A percentile compares a stretch with the other conserved stretches of the same genome.
Evolutionary conservation across 495 filamentous ascomycete species (phyloP).

Genomic region (Penicillium coffeae): DNA sequence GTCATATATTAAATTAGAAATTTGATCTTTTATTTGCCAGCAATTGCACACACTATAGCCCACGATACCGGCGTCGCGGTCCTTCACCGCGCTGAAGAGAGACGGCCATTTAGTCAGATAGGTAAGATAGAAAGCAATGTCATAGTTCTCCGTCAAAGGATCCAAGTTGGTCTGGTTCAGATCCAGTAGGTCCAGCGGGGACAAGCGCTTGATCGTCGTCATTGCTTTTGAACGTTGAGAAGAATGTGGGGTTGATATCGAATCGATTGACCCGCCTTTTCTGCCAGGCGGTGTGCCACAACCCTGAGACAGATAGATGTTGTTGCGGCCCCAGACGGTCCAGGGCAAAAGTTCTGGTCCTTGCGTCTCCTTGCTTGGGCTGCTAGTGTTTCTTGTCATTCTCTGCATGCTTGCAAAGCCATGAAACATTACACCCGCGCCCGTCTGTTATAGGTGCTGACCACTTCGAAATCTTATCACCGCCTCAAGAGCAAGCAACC

Average conservation of each 20-base stretch:
- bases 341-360: neutral
- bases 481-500: constrained; percentile 5
- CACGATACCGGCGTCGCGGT: constrained; percentile 74
- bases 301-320: neutral
- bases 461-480: neutral
- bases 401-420: neutral
- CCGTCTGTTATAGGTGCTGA: neutral
- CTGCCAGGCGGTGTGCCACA: constrained; percentile 6
- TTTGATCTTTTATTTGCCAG: neutral
- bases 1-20: constrained; percentile 3
- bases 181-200: constrained; percentile 68
- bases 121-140: constrained; percentile 88
- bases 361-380: neutral
- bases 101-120: constrained; percentile 94
- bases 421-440: constrained; percentile 1
- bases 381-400: neutral
- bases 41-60: constrained; percentile 71
- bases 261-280: constrained; percentile 5
- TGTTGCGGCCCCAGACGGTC: too few relatives aligned
- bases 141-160: constrained; percentile 92
- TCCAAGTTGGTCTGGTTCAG: constrained; percentile 87
- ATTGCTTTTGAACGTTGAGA: constrained; percentile 36
- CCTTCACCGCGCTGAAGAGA: constrained; percentile 83
- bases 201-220: constrained; percentile 68
- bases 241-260: constrained; percentile 9